Evolutionary conservation across 257 asterid genomes (phyloP).

Genomic region (Primulina eburnea): DNA sequence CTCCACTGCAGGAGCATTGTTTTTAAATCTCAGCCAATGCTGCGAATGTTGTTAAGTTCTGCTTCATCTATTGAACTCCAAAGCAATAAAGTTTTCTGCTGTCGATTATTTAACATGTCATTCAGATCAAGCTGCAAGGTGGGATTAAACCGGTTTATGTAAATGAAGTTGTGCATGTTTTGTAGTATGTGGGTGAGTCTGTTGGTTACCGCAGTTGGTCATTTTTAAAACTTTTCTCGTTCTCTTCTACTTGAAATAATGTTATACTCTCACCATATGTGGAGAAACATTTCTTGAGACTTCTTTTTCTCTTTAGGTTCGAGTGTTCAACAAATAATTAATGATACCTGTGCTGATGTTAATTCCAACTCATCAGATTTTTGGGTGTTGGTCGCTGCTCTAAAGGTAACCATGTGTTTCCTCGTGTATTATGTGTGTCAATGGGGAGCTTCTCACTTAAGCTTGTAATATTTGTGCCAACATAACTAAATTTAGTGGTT

Average conservation of each 20-base stretch:
- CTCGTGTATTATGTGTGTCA: constrained; percentile 4
- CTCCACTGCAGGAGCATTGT: neutral
- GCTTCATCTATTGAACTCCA: neutral
- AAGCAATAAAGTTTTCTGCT: neutral
- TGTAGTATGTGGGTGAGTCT: neutral
- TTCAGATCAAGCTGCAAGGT: neutral
- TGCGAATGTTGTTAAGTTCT: neutral
- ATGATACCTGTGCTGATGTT: constrained; percentile 70
- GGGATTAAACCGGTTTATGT: neutral
- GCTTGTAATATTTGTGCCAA: neutral
- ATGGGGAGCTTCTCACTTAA: neutral
- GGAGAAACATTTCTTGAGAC: neutral
- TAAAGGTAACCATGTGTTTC: constrained; percentile 47
- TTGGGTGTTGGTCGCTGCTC: constrained; percentile 95
- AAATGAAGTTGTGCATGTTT: neutral
- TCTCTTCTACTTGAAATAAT: constrained; percentile 6
- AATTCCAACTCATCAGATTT: constrained; percentile 74
- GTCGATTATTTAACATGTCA: neutral
- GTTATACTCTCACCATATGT: neutral
- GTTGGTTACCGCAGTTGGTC: neutral
- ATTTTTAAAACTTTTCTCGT: neutral
- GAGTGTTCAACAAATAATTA: constrained; percentile 53
- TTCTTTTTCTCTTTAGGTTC: constrained; percentile 52
- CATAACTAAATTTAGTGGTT: neutral
- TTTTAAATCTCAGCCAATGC: neutral